Percentiles rank a stretch among this genome's conserved stretches.
These are phyloP conservation scores for Malus asiatica DNA, from an alignment of 306 rosid genomes.

Conservation along the genomic window DNA sequence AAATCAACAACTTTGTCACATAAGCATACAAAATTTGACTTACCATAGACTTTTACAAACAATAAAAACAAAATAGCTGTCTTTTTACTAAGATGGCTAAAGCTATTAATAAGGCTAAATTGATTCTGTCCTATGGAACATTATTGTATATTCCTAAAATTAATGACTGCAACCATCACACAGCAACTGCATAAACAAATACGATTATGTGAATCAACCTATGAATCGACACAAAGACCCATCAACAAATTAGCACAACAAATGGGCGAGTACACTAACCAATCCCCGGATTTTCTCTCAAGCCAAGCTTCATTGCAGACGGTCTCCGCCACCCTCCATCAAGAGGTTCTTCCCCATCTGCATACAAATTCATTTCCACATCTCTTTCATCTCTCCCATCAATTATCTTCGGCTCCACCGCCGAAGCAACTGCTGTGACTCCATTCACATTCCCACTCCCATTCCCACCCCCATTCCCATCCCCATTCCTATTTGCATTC, in stretches of 20 bases:
- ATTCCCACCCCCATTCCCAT: conserved; percentile 25
- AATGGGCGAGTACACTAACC: conserved; percentile 42
- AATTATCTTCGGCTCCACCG: conserved; percentile 34
- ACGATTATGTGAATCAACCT: neutral
- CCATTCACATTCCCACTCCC: conserved; percentile 32
- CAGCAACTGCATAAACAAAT: neutral
- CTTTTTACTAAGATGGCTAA: neutral
- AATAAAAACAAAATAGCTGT: neutral
- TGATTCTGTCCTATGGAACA: neutral
- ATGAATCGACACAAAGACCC: neutral
- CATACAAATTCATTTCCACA: conserved; percentile 30
- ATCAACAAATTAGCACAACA: neutral
- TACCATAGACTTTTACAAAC: neutral
- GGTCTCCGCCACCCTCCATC: conserved; percentile 39
- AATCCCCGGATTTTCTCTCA: conserved; percentile 58
- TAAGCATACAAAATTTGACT: neutral
- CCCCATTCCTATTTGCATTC: no score
- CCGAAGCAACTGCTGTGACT: conserved; percentile 31
- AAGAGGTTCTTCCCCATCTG: conserved; percentile 36
- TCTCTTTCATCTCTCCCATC: conserved; percentile 28
- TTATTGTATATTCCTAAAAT: neutral
- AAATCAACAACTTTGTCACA: neutral
- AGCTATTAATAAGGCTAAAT: neutral
- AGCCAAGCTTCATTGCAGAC: conserved; percentile 54
- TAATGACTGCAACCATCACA: neutral